Conservation (phyloP, 345 rosid genomes). For the Camelina neglecta region DNA sequence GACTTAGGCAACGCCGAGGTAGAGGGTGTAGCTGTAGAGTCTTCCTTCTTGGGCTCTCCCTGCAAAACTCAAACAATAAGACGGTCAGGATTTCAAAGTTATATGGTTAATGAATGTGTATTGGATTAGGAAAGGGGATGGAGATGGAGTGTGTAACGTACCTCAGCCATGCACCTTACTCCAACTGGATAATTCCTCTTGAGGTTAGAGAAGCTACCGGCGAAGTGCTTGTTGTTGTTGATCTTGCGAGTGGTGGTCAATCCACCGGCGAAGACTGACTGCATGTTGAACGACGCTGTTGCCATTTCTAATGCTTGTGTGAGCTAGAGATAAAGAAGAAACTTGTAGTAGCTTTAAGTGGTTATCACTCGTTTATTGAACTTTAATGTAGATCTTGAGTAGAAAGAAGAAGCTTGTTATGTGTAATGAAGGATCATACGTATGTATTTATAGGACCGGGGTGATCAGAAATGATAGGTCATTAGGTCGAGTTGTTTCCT, state of each 20-base stretch:
- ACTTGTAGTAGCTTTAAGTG: not conserved
- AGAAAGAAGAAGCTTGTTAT: conserved; percentile 33
- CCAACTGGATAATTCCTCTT: conserved; percentile 38
- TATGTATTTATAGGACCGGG: conserved; percentile 38
- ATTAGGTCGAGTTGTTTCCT: conserved; percentile 31
- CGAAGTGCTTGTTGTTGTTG: conserved; percentile 37
- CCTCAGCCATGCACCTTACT: conserved; percentile 59
- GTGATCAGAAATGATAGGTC: conserved; percentile 27
- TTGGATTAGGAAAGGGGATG: not conserved
- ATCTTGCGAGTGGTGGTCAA: conserved; percentile 34
- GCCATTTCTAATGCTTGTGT: conserved; percentile 46
- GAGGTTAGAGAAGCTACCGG: conserved; percentile 28
- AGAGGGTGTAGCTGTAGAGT: conserved; percentile 42
- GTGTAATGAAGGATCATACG: not conserved
- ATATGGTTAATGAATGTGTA: not conserved
- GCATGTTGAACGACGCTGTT: conserved; percentile 47
- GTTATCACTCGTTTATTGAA: not conserved
- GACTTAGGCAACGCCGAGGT: conserved; percentile 37
- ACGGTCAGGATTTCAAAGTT: not conserved
- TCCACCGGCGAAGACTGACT: conserved; percentile 48
- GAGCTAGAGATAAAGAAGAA: not conserved
- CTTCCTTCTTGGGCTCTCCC: conserved; percentile 34
- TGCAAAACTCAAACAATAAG: conserved; percentile 10
- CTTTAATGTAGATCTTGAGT: not conserved
- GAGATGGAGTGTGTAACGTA: conserved; percentile 4